Percentiles rank a stretch among this genome's conserved stretches.
These are phyloP conservation scores for Endocarpon pusillum DNA, from an alignment of 495 filamentous ascomycete genomes.

Conservation along the genomic window DNA sequence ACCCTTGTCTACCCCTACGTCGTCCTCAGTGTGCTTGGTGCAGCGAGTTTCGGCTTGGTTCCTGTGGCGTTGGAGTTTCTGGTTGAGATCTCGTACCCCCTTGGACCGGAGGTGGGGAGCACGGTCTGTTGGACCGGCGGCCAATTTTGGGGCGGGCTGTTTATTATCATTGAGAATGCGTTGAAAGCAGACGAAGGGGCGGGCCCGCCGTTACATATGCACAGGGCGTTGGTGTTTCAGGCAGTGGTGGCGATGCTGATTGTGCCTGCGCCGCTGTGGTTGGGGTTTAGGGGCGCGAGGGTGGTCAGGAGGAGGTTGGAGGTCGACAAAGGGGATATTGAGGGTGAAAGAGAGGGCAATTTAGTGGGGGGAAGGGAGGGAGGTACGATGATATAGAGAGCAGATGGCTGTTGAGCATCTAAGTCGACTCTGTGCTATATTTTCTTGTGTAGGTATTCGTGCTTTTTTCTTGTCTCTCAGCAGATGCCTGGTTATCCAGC, in stretches of 20 bases:
- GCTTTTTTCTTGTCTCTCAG: too few relatives aligned
- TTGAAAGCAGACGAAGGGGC: constrained; percentile 43
- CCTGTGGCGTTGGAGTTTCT: constrained; percentile 77
- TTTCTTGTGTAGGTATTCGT: too few relatives aligned
- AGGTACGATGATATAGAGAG: too few relatives aligned
- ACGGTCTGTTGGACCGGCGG: constrained; percentile 74
- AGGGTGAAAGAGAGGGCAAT: too few relatives aligned
- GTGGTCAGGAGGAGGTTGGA: constrained; percentile 39
- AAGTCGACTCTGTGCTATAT: too few relatives aligned
- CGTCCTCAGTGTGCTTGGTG: constrained; percentile 53
- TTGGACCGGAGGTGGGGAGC: constrained; percentile 71
- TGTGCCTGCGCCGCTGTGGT: constrained; percentile 44
- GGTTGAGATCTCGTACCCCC: constrained; percentile 71
- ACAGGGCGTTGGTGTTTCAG: constrained; percentile 56
- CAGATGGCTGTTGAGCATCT: too few relatives aligned
- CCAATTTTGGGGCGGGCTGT: constrained; percentile 51
- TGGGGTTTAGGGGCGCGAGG: constrained; percentile 49
- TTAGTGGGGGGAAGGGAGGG: too few relatives aligned
- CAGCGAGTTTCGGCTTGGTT: constrained; percentile 59
- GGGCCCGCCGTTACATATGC: constrained; percentile 51
- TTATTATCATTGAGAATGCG: constrained; percentile 67
- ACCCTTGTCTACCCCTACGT: constrained; percentile 52
- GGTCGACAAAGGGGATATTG: constrained; percentile 22
- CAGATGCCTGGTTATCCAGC: too few relatives aligned
- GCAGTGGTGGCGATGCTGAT: constrained; percentile 49